Evolutionary conservation across 2,329 filamentous ascomycete species (phyloP).

Genomic region (Talaromyces sp.): DNA sequence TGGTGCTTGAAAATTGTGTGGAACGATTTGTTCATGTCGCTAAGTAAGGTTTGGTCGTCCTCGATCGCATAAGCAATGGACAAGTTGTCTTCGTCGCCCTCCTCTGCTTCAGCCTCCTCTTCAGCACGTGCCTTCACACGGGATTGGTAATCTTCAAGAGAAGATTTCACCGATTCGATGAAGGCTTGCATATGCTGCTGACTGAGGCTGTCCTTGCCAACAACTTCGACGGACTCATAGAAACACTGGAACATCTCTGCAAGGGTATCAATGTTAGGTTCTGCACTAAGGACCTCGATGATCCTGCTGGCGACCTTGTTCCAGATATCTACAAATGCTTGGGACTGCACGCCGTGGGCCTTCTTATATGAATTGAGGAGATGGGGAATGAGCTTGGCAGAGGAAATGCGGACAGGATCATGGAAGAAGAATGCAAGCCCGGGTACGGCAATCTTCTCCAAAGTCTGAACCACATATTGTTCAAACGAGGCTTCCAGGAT

Average conservation of each 20-base stretch:
- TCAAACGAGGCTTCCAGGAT: constrained; percentile 91
- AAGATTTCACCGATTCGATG: constrained; percentile 77
- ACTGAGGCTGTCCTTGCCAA: constrained; percentile 77
- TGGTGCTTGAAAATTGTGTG: constrained; percentile 99
- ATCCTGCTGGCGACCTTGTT: constrained; percentile 79
- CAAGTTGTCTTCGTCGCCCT: constrained; percentile 84
- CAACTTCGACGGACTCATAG: constrained; percentile 94
- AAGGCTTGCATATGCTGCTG: constrained; percentile 77
- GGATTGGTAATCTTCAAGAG: constrained; percentile 87
- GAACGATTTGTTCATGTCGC: constrained; percentile 99
- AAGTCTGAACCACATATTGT: constrained; percentile 83
- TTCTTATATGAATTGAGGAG: constrained; percentile 92
- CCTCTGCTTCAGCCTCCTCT: constrained; percentile 75
- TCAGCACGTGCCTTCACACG: constrained; percentile 79
- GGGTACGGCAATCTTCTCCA: constrained; percentile 93
- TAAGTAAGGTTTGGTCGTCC: constrained; percentile 92
- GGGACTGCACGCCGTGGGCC: constrained; percentile 73
- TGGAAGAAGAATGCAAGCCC: constrained; percentile 98
- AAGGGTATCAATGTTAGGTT: constrained; percentile 91
- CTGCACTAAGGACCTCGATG: constrained; percentile 85
- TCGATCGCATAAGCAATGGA: constrained; percentile 88
- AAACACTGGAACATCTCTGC: constrained; percentile 99
- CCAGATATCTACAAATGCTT: constrained; percentile 79
- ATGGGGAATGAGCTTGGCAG: constrained; percentile 89
- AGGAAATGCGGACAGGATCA: constrained; percentile 90